phyloP scores from a whole-genome alignment of 352 stramenopile genomes.

The Phytophthora capsici region DNA sequence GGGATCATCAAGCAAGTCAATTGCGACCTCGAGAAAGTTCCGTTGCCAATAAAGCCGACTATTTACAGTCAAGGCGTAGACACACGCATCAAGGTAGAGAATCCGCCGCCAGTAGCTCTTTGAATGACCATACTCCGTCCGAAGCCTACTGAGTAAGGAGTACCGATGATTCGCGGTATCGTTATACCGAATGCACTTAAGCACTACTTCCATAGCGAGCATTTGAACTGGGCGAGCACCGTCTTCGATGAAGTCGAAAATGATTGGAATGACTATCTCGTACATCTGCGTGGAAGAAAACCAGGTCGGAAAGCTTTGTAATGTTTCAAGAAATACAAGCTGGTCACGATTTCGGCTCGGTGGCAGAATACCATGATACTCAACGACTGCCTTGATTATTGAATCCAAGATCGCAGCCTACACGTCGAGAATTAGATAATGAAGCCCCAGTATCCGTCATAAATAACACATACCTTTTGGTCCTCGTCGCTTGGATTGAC shows the following conservation, averaged over 20 bases:
- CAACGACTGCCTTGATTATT: constrained; percentile 67
- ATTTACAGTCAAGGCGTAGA: constrained; percentile 66
- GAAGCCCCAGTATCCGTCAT: background rate
- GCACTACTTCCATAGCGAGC: constrained; percentile 64
- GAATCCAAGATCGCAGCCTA: constrained; percentile 61
- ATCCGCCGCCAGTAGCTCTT: constrained; percentile 82
- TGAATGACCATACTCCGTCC: constrained; percentile 74
- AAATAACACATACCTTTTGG: constrained; percentile 54
- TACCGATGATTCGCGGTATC: constrained; percentile 73
- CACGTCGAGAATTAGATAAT: background rate
- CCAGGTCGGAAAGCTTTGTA: constrained; percentile 67
- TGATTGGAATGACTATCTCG: constrained; percentile 75
- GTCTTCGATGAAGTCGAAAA: constrained; percentile 84
- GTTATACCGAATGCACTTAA: constrained; percentile 76
- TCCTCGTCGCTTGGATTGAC: constrained; percentile 67
- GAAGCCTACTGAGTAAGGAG: constrained; percentile 69
- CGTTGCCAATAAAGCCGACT: constrained; percentile 76
- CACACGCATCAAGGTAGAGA: constrained; percentile 75
- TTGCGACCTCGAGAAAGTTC: constrained; percentile 79
- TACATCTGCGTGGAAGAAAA: constrained; percentile 69
- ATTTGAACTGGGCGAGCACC: constrained; percentile 77
- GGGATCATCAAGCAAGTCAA: constrained; percentile 78
- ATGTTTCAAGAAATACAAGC: constrained; percentile 65
- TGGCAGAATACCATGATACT: constrained; percentile 77
- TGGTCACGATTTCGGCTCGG: constrained; percentile 76